Conservation (phyloP, 2,329 filamentous ascomycete species). For the Aureobasidium pullulans region DNA sequence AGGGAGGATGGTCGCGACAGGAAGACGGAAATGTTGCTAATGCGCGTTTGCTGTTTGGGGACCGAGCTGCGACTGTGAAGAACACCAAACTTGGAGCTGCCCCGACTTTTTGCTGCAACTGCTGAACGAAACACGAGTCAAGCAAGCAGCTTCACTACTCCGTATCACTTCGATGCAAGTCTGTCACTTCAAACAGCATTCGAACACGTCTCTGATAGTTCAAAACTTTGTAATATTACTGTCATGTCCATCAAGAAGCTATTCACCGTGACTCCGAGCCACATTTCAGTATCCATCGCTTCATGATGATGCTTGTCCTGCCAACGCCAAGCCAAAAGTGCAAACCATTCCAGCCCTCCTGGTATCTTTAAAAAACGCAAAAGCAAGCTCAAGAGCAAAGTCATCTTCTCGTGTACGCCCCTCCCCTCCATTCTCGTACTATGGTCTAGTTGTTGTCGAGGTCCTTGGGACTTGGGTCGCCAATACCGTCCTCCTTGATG, state of each 20-base stretch:
- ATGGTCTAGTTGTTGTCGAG: slow-evolving; percentile 59
- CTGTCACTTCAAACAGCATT: background rate
- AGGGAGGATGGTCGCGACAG: background rate
- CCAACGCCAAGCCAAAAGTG: slow-evolving; percentile 12
- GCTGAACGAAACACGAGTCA: background rate
- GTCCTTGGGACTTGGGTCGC: slow-evolving; percentile 92
- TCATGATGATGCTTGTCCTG: slow-evolving; percentile 4
- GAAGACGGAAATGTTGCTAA: background rate
- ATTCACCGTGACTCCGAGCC: background rate
- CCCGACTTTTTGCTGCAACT: background rate
- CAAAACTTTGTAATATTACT: background rate
- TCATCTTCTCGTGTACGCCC: background rate
- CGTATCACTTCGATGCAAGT: background rate
- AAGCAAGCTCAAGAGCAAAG: slow-evolving; percentile 14
- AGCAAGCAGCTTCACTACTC: background rate
- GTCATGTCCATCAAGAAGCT: background rate
- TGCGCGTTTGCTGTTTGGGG: slow-evolving; percentile 3
- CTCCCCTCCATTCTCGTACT: too few species aligned
- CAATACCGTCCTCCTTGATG: slow-evolving; percentile 94
- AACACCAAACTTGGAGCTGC: slow-evolving; percentile 3
- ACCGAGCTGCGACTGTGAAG: slow-evolving; percentile 1
- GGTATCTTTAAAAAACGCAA: slow-evolving; percentile 9
- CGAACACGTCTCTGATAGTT: background rate
- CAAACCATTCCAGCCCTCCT: background rate
- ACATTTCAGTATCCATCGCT: background rate